phyloP scores from a whole-genome alignment of 1,284 basidiomycete genomes.

The Boletus sp. region DNA sequence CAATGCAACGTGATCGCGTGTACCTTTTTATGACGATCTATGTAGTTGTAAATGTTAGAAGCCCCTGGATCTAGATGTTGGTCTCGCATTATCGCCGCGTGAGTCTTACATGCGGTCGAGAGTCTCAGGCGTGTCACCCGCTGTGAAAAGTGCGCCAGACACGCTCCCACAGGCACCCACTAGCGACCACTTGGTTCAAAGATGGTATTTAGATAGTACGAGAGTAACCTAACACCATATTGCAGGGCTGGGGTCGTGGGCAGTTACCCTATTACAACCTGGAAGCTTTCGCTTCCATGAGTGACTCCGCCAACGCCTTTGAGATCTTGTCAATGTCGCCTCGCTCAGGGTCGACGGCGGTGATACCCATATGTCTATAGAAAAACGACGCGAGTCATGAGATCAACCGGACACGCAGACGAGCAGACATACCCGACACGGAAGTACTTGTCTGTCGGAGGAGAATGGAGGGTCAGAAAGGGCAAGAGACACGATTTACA shows the following conservation, averaged over 20 bases:
- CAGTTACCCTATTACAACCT: slow-evolving; percentile 8
- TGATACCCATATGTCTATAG: slow-evolving; percentile 84
- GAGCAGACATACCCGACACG: slow-evolving; percentile 58
- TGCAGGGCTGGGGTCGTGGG: neutral
- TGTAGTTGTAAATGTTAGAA: neutral
- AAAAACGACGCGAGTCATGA: slow-evolving; percentile 4
- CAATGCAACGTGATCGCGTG: slow-evolving; percentile 1
- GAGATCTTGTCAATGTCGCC: slow-evolving; percentile 79
- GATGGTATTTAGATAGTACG: neutral
- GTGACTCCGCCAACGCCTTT: slow-evolving; percentile 56
- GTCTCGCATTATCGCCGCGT: neutral
- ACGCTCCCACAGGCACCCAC: no score
- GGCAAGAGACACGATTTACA: slow-evolving; percentile 29
- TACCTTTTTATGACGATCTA: neutral
- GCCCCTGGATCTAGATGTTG: neutral
- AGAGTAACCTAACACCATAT: neutral
- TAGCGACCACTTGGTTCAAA: no score
- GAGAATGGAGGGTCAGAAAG: slow-evolving; percentile 7
- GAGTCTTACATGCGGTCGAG: no score
- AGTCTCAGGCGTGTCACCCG: no score
- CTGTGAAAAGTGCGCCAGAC: no score
- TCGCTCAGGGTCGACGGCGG: slow-evolving; percentile 65
- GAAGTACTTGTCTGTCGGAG: slow-evolving; percentile 67
- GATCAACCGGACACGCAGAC: slow-evolving; percentile 17
- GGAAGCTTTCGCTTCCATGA: slow-evolving; percentile 47